A percentile compares a stretch with the other conserved stretches of the same genome.
Evolutionary conservation across 352 stramenopile genomes (phyloP).

Genomic region (Aphanomyces astaci): DNA sequence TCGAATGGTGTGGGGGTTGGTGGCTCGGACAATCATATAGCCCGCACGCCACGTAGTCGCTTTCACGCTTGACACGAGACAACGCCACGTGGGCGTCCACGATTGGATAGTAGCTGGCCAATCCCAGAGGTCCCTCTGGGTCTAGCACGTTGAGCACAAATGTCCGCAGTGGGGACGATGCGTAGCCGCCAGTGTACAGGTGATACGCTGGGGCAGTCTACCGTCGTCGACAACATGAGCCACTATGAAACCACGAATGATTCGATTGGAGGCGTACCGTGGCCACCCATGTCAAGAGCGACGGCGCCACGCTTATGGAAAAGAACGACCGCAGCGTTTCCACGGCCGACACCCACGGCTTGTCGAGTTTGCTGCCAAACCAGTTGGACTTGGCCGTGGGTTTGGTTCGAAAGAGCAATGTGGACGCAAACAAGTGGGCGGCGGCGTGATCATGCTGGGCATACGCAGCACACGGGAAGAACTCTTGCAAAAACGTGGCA

Average conservation of each 20-base stretch:
- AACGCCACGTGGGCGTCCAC: slow-evolving; percentile 23
- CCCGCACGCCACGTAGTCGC: slow-evolving; percentile 5
- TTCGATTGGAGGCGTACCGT: too few species aligned
- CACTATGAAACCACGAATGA: too few species aligned
- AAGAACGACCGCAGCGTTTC: slow-evolving; percentile 77
- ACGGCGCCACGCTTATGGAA: slow-evolving; percentile 71
- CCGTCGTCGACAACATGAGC: too few species aligned
- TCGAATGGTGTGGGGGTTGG: too few species aligned
- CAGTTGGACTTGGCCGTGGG: neutral
- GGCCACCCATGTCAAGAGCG: slow-evolving; percentile 73
- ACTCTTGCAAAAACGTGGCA: slow-evolving; percentile 12
- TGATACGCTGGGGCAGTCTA: slow-evolving; percentile 77
- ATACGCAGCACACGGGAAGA: slow-evolving; percentile 14
- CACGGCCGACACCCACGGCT: slow-evolving; percentile 42
- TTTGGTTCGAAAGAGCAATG: slow-evolving; percentile 13
- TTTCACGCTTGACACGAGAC: neutral
- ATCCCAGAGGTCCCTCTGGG: slow-evolving; percentile 62
- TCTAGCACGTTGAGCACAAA: slow-evolving; percentile 72
- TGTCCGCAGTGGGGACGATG: slow-evolving; percentile 47
- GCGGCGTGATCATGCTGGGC: slow-evolving; percentile 2
- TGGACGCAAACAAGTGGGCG: neutral
- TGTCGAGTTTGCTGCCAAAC: slow-evolving; percentile 20
- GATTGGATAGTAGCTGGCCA: slow-evolving; percentile 76
- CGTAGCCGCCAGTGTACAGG: slow-evolving; percentile 57
- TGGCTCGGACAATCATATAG: neutral